A percentile compares a stretch with the other conserved stretches of the same genome.
Conservation (phyloP, 306 rosid genomes). For the Vigna radiata region DNA sequence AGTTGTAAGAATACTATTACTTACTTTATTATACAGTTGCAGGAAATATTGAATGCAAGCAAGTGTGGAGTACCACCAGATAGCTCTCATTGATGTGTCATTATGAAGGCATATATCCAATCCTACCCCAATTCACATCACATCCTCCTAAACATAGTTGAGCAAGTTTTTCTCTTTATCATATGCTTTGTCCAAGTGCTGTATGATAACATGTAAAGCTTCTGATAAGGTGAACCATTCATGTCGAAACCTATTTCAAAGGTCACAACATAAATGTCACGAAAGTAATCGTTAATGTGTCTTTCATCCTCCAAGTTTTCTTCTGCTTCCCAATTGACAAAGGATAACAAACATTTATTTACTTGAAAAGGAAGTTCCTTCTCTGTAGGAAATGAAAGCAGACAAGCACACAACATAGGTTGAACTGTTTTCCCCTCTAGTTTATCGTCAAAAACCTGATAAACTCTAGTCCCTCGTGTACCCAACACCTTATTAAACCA, state of each 20-base stretch:
- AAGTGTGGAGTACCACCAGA: constrained; percentile 13
- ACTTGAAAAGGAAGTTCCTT: constrained; percentile 33
- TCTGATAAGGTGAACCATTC: constrained; percentile 30
- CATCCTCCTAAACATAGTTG: background rate
- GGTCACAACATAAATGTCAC: constrained; percentile 29
- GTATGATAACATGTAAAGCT: background rate
- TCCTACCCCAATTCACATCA: constrained; percentile 7
- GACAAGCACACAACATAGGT: constrained; percentile 25
- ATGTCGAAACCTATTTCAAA: constrained; percentile 29
- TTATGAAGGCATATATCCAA: constrained; percentile 14
- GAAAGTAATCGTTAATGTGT: constrained; percentile 5
- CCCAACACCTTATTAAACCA: constrained; percentile 50
- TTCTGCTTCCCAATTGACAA: constrained; percentile 31
- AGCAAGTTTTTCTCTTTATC: constrained; percentile 6
- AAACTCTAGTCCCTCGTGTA: constrained; percentile 46
- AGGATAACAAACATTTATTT: constrained; percentile 32
- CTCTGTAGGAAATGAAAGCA: constrained; percentile 20
- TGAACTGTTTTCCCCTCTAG: constrained; percentile 12
- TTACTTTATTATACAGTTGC: background rate
- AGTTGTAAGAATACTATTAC: constrained; percentile 8
- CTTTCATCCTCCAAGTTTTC: constrained; percentile 31
- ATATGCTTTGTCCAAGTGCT: constrained; percentile 27
- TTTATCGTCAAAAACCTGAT: constrained; percentile 41
- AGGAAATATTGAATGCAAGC: background rate
- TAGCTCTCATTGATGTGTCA: background rate